phyloP scores from a whole-genome alignment of 1,284 basidiomycete species.

The Heterobasidion occidentale region DNA sequence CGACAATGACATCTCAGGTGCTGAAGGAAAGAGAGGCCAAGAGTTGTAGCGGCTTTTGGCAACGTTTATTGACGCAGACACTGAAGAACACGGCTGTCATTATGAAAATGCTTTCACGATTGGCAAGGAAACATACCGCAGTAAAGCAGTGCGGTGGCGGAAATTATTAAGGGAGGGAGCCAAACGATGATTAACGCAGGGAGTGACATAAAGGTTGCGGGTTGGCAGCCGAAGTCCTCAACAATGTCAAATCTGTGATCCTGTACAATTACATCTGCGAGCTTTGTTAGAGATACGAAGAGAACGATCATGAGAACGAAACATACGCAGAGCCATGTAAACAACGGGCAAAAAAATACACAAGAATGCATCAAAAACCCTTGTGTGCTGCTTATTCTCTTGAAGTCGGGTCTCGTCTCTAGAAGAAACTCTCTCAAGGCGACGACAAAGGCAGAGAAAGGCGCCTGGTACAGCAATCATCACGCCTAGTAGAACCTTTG shows the following conservation, averaged over 20 bases:
- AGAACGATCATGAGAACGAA: background rate
- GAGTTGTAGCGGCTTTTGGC: conserved; percentile 26
- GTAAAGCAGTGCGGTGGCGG: conserved; percentile 31
- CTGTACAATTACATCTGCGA: conserved; percentile 54
- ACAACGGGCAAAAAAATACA: conserved; percentile 48
- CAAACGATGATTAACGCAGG: conserved; percentile 47
- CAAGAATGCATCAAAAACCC: conserved; percentile 39
- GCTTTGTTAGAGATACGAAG: conserved; percentile 1
- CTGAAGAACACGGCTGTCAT: conserved; percentile 1
- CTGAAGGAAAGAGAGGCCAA: conserved; percentile 19
- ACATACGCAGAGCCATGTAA: conserved; percentile 54
- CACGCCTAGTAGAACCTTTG: conserved; percentile 34
- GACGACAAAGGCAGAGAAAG: conserved; percentile 37
- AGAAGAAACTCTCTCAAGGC: conserved; percentile 19
- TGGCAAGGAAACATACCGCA: conserved; percentile 24
- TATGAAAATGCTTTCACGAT: background rate
- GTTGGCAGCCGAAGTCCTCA: conserved; percentile 55
- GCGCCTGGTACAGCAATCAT: conserved; percentile 40
- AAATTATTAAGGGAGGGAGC: conserved; percentile 47
- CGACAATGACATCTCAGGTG: conserved; percentile 24
- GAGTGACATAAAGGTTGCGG: conserved; percentile 46
- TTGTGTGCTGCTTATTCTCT: conserved; percentile 22
- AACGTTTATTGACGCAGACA: conserved; percentile 17
- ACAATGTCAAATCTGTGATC: conserved; percentile 64
- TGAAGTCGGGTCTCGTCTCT: conserved; percentile 20